These are phyloP conservation scores for Narthecium ossifragum DNA, from an alignment of 106 monocot genomes.

Conservation along the genomic window DNA sequence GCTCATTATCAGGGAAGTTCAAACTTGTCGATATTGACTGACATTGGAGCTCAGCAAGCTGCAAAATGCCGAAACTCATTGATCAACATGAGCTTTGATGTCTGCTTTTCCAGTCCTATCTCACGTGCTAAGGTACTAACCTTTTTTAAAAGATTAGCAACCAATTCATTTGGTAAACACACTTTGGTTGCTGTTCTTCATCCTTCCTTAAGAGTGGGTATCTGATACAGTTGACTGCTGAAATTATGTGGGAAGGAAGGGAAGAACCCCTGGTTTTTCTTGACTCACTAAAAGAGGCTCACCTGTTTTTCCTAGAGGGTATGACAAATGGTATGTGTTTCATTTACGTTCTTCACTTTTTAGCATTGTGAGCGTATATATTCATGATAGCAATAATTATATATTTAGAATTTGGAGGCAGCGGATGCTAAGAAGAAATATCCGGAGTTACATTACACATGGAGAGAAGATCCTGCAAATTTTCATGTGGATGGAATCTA, in stretches of 20 bases:
- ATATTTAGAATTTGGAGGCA: conserved; percentile 42
- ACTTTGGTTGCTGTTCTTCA: not conserved
- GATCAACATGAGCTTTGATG: conserved; percentile 44
- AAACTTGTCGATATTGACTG: conserved; percentile 67
- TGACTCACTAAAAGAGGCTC: conserved; percentile 73
- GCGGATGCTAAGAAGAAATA: conserved; percentile 68
- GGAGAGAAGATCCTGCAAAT: conserved; percentile 78
- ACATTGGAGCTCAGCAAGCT: conserved; percentile 55
- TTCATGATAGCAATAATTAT: conserved; percentile 9
- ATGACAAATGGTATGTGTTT: conserved; percentile 67
- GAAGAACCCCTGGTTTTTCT: conserved; percentile 57
- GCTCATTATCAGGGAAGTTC: conserved; percentile 53
- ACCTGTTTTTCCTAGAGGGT: conserved; percentile 74
- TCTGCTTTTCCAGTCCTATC: conserved; percentile 74
- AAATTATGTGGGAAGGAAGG: conserved; percentile 59
- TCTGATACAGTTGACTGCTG: conserved; percentile 62
- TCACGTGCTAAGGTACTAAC: conserved; percentile 76
- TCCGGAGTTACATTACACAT: conserved; percentile 52
- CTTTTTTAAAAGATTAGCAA: too few relatives aligned
- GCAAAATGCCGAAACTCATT: conserved; percentile 58
- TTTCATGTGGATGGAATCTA: conserved; percentile 65
- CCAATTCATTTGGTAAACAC: too few relatives aligned
- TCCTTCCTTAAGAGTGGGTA: not conserved
- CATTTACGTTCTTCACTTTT: not conserved
- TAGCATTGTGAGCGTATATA: not conserved